phyloP scores from a whole-genome alignment of 2,329 filamentous ascomycete genomes.

The Iodosphaeria phyllophila region DNA sequence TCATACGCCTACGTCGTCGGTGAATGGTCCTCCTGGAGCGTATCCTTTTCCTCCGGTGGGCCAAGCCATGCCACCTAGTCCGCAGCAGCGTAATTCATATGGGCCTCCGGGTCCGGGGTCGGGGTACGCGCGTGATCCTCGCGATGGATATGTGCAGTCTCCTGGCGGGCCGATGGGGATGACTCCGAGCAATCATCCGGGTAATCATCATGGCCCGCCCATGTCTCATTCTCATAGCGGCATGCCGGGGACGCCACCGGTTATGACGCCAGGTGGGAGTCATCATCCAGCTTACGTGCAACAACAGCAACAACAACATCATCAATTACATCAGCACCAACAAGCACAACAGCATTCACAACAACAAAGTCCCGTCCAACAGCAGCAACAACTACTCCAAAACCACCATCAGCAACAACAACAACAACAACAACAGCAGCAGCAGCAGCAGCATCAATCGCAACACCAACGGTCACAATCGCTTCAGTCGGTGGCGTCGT shows the following conservation, averaged over 20 bases:
- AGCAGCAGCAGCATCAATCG: conserved; percentile 18
- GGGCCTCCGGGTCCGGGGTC: conserved; percentile 17
- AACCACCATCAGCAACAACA: conserved; percentile 18
- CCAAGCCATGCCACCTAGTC: conserved; percentile 23
- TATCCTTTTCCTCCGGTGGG: conserved; percentile 29
- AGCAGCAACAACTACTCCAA: conserved; percentile 13
- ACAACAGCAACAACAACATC: conserved; percentile 14
- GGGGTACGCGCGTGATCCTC: conserved; percentile 19
- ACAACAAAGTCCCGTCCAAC: conserved; percentile 12
- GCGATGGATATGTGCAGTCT: conserved; percentile 25
- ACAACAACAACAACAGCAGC: conserved; percentile 19
- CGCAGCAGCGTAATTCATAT: conserved; percentile 32
- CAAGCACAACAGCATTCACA: conserved; percentile 21
- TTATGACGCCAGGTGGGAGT: conserved; percentile 21
- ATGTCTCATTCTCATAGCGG: conserved; percentile 17
- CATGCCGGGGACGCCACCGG: conserved; percentile 29
- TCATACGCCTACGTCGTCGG: conserved; percentile 26
- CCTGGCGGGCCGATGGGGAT: conserved; percentile 15
- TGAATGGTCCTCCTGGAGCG: conserved; percentile 20
- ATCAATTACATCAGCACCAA: conserved; percentile 14
- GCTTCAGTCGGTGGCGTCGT: conserved; percentile 37
- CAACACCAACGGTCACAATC: conserved; percentile 33
- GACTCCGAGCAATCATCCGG: too few species aligned
- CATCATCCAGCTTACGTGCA: conserved; percentile 18
- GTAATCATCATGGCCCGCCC: too few species aligned